A percentile compares a stretch with the other conserved stretches of the same genome.
These are phyloP conservation scores for Trematosphaeria pertusa DNA, from an alignment of 2,329 filamentous ascomycete genomes.

Conservation along the genomic window DNA sequence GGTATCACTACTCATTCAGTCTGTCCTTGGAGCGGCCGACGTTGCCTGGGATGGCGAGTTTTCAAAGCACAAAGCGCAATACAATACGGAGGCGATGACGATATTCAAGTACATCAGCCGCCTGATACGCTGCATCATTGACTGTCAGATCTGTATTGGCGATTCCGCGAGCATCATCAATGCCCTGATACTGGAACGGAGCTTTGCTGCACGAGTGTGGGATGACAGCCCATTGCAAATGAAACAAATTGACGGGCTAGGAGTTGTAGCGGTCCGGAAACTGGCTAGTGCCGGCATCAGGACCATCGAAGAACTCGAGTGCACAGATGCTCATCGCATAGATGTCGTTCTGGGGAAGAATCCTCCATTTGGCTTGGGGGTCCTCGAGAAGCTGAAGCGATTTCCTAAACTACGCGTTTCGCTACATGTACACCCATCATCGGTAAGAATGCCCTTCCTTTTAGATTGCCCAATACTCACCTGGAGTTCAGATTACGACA, in stretches of 20 bases:
- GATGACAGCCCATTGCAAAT: constrained; percentile 82
- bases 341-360: constrained; percentile 80
- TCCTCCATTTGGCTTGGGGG: constrained; percentile 78
- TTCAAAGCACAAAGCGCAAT: constrained; percentile 62
- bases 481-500: constrained; percentile 25
- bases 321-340: constrained; percentile 72
- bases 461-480: not conserved
- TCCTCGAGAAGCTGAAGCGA: constrained; percentile 68
- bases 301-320: constrained; percentile 73
- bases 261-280: constrained; percentile 76
- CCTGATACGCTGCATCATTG: constrained; percentile 76
- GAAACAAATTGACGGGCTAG: constrained; percentile 81
- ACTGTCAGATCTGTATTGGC: constrained; percentile 68
- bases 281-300: constrained; percentile 74
- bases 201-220: constrained; percentile 78
- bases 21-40: constrained; percentile 72
- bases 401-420: constrained; percentile 74
- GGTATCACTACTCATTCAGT: constrained; percentile 78
- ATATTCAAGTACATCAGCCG: constrained; percentile 74
- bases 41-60: constrained; percentile 60
- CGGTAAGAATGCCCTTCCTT: constrained; percentile 45
- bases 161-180: constrained; percentile 73
- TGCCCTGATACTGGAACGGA: constrained; percentile 79
- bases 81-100: constrained; percentile 65
- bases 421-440: constrained; percentile 58